Base-by-base conservation (phyloP, 805 yeast species). In the Candida suzukii region DNA sequence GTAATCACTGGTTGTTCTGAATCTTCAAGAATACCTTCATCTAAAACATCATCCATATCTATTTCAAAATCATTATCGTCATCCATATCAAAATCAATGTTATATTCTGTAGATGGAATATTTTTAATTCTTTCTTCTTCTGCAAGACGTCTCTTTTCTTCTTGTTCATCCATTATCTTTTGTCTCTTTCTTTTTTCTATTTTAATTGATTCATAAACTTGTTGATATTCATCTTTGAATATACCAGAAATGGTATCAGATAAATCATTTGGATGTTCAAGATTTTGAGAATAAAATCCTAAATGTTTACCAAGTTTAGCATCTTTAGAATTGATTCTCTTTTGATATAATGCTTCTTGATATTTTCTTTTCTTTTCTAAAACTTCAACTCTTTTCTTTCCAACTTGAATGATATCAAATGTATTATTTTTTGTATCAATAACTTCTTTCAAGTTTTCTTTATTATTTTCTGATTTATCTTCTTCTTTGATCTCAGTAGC, bases 391-490 rank as follows among this genome's bases (percentile, higher is more conserved):
- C 87, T 63, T 30, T 68, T 68, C 19, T 64, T 58, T 0, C 87
- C 80, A 54, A 78, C 80, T 32, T 64, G 76, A 13, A 68, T 75
- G 31, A 84, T 67, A 58, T 83, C 81, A 46, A 81, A 74, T 13
- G 54, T 51, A n/a, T n/a, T n/a, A n/a, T n/a, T n/a, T n/a, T n/a
- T n/a, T 38, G 56, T 60, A 17, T 26, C 39, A 17, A 18, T 20
- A 14, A n/a, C n/a, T n/a, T 37, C 37, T 17, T 18, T 53, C 8
- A 46, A 43, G 4, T 49, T 53, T 14, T 50, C 47, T 9, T 45
- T 49, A 46, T 51, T 38, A 42, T 39, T 20, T 45, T 50, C 69
- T 63, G 60, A 38, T 55, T 49, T 33, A 47, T 46, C 22, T 10
- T 60, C 22, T 9, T 31, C 44, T 13, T 37, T 35, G 5, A 29